These are phyloP conservation scores for Serendipita indica DNA, from an alignment of 768 basidiomycete genomes.

Conservation along the genomic window DNA sequence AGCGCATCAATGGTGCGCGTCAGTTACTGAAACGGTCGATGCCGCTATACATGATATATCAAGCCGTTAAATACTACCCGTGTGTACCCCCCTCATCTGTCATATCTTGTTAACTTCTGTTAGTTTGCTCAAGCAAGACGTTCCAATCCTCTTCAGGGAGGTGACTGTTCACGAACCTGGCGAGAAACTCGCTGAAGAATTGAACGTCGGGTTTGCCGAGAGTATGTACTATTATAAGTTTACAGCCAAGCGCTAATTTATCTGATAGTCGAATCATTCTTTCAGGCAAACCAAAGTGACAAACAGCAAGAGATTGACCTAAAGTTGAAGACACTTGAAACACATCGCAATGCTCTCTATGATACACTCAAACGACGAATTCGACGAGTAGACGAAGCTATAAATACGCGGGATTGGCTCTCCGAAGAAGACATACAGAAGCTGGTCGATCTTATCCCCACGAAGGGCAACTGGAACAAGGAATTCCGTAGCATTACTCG, in stretches of 20 bases:
- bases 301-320: background rate
- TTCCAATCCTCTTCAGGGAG: background rate
- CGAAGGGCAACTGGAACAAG: background rate
- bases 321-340: background rate
- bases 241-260: background rate
- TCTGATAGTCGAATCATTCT: background rate
- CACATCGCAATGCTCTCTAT: background rate
- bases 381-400: background rate
- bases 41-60: background rate
- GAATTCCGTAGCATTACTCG: background rate
- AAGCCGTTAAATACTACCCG: background rate
- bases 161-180: background rate
- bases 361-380: background rate
- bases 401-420: background rate
- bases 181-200: background rate
- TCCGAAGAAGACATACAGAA: background rate
- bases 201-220: background rate
- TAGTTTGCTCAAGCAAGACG: background rate
- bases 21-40: background rate
- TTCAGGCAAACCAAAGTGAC: background rate
- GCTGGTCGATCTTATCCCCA: background rate
- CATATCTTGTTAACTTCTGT: too few species aligned
- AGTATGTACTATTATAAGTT: background rate
- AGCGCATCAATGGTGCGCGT: background rate
- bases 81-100: too few species aligned